Evolutionary conservation across 495 filamentous ascomycete genomes (phyloP).

Genomic region (Trichoderma gamsii): DNA sequence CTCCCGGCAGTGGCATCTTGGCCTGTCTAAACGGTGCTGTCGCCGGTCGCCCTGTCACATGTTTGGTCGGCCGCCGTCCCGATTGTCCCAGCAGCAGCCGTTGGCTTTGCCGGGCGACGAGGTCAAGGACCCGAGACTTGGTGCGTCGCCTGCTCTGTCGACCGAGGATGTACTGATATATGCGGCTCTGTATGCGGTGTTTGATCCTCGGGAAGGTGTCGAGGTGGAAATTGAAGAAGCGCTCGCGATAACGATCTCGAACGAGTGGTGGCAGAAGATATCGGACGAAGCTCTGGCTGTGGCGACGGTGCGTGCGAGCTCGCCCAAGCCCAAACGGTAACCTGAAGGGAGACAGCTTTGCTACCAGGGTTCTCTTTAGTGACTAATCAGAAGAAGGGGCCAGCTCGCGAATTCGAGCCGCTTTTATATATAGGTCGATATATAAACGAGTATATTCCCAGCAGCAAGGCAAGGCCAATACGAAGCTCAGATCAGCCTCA

Average conservation of each 20-base stretch:
- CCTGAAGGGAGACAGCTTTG: slow-evolving; percentile 16
- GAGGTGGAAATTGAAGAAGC: slow-evolving; percentile 61
- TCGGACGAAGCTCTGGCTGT: slow-evolving; percentile 45
- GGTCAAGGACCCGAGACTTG: slow-evolving; percentile 45
- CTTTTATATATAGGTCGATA: neutral
- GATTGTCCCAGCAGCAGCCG: slow-evolving; percentile 26
- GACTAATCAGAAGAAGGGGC: neutral
- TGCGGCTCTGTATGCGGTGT: slow-evolving; percentile 61
- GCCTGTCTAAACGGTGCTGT: neutral
- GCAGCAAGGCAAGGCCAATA: neutral
- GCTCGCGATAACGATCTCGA: slow-evolving; percentile 53
- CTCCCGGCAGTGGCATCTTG: slow-evolving; percentile 1
- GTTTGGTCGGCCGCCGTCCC: slow-evolving; percentile 1
- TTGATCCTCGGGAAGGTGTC: slow-evolving; percentile 66
- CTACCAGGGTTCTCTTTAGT: neutral
- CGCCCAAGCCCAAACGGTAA: slow-evolving; percentile 1
- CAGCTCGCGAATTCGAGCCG: neutral
- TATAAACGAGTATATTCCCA: neutral
- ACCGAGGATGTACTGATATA: slow-evolving; percentile 66
- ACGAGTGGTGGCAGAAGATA: slow-evolving; percentile 51
- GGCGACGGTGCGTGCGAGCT: slow-evolving; percentile 22
- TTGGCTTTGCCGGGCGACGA: slow-evolving; percentile 42
- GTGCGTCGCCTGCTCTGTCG: slow-evolving; percentile 51
- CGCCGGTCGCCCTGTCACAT: slow-evolving; percentile 6
- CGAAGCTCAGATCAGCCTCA: neutral